A percentile compares a stretch with the other conserved stretches of the same genome.
These are phyloP conservation scores for Lecanicillium sp. DNA, from an alignment of 2,329 filamentous ascomycete species.

Conservation along the genomic window DNA sequence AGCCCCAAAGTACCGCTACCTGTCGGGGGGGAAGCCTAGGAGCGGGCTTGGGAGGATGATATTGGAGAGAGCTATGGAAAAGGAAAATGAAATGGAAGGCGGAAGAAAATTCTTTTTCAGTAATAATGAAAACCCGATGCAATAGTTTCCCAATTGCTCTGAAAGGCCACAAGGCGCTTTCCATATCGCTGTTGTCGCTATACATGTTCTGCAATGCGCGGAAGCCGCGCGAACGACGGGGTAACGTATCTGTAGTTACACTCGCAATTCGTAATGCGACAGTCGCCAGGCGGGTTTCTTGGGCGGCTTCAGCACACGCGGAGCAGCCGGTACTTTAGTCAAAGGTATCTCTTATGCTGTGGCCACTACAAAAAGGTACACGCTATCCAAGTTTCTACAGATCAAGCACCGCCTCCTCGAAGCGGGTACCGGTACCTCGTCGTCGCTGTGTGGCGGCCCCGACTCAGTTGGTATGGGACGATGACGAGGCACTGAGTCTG, in stretches of 20 bases:
- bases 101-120: not conserved
- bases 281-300: no score
- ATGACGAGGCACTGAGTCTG: slow-evolving; percentile 40
- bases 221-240: no score
- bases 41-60: not conserved
- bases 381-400: slow-evolving; percentile 14
- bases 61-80: not conserved
- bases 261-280: no score
- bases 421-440: slow-evolving; percentile 18
- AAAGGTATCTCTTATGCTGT: not conserved
- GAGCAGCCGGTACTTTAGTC: not conserved
- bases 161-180: no score
- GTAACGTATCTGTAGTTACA: no score
- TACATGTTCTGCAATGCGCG: no score
- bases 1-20: slow-evolving; percentile 14
- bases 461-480: slow-evolving; percentile 23
- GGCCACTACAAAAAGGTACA: not conserved
- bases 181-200: no score
- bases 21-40: not conserved
- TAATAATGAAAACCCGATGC: no score
- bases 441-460: slow-evolving; percentile 12
- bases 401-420: slow-evolving; percentile 4
- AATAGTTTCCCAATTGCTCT: no score
- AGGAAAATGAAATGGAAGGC: not conserved
- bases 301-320: no score